A percentile compares a stretch with the other conserved stretches of the same genome.
These are phyloP conservation scores for Plantago major DNA, from an alignment of 257 asterid species.

Conservation along the genomic window DNA sequence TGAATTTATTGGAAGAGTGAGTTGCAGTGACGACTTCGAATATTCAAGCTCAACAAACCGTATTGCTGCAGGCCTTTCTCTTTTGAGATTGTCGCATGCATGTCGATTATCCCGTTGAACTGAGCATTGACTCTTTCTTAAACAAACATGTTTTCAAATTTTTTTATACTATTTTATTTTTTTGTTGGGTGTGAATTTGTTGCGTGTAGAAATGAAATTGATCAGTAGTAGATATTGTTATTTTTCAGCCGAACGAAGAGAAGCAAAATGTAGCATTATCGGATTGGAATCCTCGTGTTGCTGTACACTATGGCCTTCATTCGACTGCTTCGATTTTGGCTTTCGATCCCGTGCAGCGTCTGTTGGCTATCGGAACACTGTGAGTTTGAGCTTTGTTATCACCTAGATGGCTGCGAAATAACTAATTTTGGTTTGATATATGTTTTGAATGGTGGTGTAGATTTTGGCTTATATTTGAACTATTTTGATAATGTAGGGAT, in stretches of 20 bases:
- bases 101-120: conserved; percentile 95
- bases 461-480: neutral
- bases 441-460: neutral
- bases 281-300: conserved; percentile 50
- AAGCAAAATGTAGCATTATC: conserved; percentile 19
- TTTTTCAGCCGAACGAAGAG: conserved; percentile 34
- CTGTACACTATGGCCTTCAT: conserved; percentile 91
- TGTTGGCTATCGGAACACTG: conserved; percentile 92
- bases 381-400: conserved; percentile 36
- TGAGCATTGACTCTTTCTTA: conserved; percentile 44
- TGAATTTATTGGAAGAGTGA: neutral
- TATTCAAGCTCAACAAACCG: conserved; percentile 97
- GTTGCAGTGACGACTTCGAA: conserved; percentile 63
- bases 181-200: conserved; percentile 7
- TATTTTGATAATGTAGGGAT: conserved; percentile 56
- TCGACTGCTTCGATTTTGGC: conserved; percentile 80
- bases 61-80: conserved; percentile 57
- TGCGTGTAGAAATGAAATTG: neutral
- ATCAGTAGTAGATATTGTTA: neutral
- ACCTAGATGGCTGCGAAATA: neutral
- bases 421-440: neutral
- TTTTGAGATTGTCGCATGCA: conserved; percentile 34
- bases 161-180: neutral
- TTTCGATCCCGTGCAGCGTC: conserved; percentile 76
- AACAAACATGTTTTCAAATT: neutral